A percentile compares a stretch with the other conserved stretches of the same genome.
phyloP scores from a whole-genome alignment of 805 yeast species.

The Priceomyces fermenticarens region DNA sequence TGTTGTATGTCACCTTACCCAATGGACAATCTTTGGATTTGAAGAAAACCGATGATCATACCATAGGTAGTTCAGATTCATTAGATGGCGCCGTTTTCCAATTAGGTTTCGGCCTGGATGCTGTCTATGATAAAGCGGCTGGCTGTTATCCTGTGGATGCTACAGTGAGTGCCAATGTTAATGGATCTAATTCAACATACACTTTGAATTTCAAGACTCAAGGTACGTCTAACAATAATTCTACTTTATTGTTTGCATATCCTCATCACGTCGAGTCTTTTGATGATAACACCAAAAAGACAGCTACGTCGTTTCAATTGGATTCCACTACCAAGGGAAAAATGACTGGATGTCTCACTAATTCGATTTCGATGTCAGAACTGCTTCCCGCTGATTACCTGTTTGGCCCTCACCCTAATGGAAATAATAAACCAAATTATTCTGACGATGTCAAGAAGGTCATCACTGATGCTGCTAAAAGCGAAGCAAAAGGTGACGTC shows the following conservation, averaged over 20 bases:
- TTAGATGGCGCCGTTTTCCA: conserved; percentile 20
- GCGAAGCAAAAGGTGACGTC: conserved; percentile 13
- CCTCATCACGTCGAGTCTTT: conserved; percentile 63
- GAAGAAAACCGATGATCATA: conserved; percentile 16
- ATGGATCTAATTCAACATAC: conserved; percentile 29
- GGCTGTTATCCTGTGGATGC: conserved; percentile 58
- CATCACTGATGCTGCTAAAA: conserved; percentile 12
- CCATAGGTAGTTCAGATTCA: conserved; percentile 15
- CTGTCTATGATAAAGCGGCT: conserved; percentile 55
- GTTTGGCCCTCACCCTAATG: conserved; percentile 21
- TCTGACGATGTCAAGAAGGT: conserved; percentile 9
- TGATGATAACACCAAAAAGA: conserved; percentile 21
- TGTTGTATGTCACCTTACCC: conserved; percentile 13
- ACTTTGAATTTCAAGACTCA: conserved; percentile 38
- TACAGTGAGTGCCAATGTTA: conserved; percentile 32
- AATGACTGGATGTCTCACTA: conserved; percentile 45
- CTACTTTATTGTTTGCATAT: conserved; percentile 54
- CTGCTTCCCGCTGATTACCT: conserved; percentile 40
- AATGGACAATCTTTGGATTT: conserved; percentile 29
- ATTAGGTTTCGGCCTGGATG: conserved; percentile 21
- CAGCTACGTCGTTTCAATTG: conserved; percentile 33
- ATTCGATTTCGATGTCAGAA: conserved; percentile 39
- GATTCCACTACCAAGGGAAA: conserved; percentile 51
- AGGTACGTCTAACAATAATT: conserved; percentile 47
- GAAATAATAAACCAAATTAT: conserved; percentile 9